Evolutionary conservation across 2,329 filamentous ascomycete species (phyloP).

Genomic region (Phialophora chinensis): DNA sequence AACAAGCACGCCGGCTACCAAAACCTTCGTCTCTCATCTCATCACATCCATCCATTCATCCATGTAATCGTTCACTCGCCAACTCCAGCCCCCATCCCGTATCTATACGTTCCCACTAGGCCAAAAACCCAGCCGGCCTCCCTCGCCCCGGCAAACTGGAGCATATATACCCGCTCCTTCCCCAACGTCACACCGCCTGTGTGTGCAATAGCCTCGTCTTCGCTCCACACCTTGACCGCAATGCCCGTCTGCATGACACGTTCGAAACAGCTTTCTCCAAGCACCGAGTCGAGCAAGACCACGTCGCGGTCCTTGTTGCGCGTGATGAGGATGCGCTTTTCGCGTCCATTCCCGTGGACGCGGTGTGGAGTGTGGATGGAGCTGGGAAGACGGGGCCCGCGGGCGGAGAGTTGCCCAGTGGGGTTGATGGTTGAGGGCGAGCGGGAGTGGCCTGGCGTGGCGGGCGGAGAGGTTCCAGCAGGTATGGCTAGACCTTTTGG

Average conservation of each 20-base stretch:
- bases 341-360: slow-evolving; percentile 67
- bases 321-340: slow-evolving; percentile 84
- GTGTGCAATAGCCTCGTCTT: slow-evolving; percentile 65
- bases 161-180: slow-evolving; percentile 67
- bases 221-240: slow-evolving; percentile 86
- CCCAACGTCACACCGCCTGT: slow-evolving; percentile 65
- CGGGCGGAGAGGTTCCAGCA: slow-evolving; percentile 36
- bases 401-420: slow-evolving; percentile 26
- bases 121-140: slow-evolving; percentile 62
- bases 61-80: background rate
- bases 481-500: slow-evolving; percentile 31
- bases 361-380: slow-evolving; percentile 41
- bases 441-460: slow-evolving; percentile 28
- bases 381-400: slow-evolving; percentile 38
- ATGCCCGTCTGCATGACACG: slow-evolving; percentile 83
- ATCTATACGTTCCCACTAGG: slow-evolving; percentile 59
- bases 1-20: background rate
- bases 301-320: slow-evolving; percentile 66
- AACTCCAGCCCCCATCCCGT: slow-evolving; percentile 48
- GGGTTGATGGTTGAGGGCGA: slow-evolving; percentile 42
- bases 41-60: background rate
- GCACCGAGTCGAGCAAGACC: slow-evolving; percentile 78
- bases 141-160: slow-evolving; percentile 63
- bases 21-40: background rate
- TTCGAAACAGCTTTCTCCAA: slow-evolving; percentile 84